Evolutionary conservation across 2,329 filamentous ascomycete species (phyloP), one percentile per base, ranked within the genome.

Genomic region (Sclerotinia spermophila): DNA sequence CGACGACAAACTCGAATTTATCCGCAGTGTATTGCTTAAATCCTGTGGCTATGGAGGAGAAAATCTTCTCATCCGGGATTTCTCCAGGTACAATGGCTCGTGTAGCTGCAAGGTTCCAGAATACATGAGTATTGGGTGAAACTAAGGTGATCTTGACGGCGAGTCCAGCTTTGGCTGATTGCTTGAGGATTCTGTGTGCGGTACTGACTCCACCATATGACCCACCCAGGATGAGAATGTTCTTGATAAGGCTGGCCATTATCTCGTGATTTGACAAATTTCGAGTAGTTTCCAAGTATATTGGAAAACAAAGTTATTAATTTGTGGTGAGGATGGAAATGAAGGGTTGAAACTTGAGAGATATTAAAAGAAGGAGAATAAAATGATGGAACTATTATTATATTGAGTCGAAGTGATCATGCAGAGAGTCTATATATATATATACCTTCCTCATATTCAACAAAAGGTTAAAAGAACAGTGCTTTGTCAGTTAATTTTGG

Each of bases 111-210:
- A 85, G 74, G 56, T 79, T 81, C 84, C 84, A 87, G 79, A 82
- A 84, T 73, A 85, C 81, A 71, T 86, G 79, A 11, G 82, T 82
- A 70, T 81, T 83, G 4, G 84, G 85, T 71, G 84, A 83, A 74
- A 90, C 81, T 21, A 88, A 79, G 61, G 84, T 83, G 61, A 89
- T 79, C 70, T 85, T 85, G 76, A 86, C 85, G 19, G 80, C 80
- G 8, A 66, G 10, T 5, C 58, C 66, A 38, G 35, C 65, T 56
- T 72, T 74, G 42, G 71, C 62, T 33, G 71, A 70, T 24, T 77
- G 71, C 71, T 79, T 80, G 40, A 79, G 67, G 53, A 80, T 72
- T n/a, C 76, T 74, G 73, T 80, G 79, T 40, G 79, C 73, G 6
- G 76, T 73, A 44, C 73, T 73, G 44, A 80, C 73, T 42, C 78